phyloP scores from a whole-genome alignment of 2,329 filamentous ascomycete species.

The Ascochyta fabae region DNA sequence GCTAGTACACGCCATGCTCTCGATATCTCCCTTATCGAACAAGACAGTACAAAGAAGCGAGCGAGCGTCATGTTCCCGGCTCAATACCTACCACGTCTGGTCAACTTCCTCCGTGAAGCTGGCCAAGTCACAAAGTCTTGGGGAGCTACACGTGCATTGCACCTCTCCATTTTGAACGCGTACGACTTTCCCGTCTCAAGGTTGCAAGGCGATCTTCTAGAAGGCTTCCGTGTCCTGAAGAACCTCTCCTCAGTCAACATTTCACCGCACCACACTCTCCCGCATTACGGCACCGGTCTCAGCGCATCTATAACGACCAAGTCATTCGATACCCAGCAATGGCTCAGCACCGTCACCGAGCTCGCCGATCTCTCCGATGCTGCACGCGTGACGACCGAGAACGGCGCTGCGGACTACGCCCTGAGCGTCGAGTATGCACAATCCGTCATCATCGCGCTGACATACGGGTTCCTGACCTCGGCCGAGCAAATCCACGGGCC shows the following conservation, averaged over 20 bases:
- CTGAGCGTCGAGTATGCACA: conserved; percentile 33
- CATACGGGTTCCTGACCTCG: conserved; percentile 42
- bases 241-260: conserved; percentile 31
- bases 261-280: conserved; percentile 26
- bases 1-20: conserved; percentile 30
- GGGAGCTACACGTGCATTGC: conserved; percentile 31
- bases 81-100: conserved; percentile 44
- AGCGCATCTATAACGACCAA: conserved; percentile 25
- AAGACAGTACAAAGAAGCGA: conserved; percentile 35
- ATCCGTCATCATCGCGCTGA: conserved; percentile 37
- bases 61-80: conserved; percentile 42
- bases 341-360: conserved; percentile 26
- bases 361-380: conserved; percentile 30
- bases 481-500: conserved; percentile 25
- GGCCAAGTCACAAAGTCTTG: conserved; percentile 27
- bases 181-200: conserved; percentile 33
- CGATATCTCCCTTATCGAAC: conserved; percentile 39
- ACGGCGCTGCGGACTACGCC: conserved; percentile 20
- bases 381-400: conserved; percentile 10
- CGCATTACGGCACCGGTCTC: conserved; percentile 35
- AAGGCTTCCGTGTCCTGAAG: conserved; percentile 37
- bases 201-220: conserved; percentile 43
- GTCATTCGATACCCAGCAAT: conserved; percentile 17
- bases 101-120: conserved; percentile 44
- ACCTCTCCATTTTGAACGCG: conserved; percentile 31